These are phyloP conservation scores for Lasiosphaeria miniovina DNA, from an alignment of 495 filamentous ascomycete genomes.

Conservation along the genomic window DNA sequence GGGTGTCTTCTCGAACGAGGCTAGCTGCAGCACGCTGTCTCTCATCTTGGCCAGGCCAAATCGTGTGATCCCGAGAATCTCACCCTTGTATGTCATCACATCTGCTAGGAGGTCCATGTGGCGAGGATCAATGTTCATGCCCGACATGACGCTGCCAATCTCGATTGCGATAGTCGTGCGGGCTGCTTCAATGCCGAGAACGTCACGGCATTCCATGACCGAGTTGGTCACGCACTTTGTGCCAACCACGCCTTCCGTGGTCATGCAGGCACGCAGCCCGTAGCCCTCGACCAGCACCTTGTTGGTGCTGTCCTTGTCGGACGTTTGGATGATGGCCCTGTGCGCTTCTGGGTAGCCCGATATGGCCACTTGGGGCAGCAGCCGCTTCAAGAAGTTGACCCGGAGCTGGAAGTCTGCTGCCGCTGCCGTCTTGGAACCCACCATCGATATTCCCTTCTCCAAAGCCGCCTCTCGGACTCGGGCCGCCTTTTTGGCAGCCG, in stretches of 20 bases:
- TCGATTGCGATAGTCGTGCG: slow-evolving; percentile 77
- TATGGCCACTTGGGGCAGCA: slow-evolving; percentile 74
- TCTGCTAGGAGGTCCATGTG: slow-evolving; percentile 99
- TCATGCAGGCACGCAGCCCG: slow-evolving; percentile 85
- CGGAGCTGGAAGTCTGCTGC: slow-evolving; percentile 73
- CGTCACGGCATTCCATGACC: slow-evolving; percentile 84
- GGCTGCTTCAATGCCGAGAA: slow-evolving; percentile 96
- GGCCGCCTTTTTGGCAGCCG: slow-evolving; percentile 43
- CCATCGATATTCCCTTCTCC: slow-evolving; percentile 27
- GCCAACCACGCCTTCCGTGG: slow-evolving; percentile 80
- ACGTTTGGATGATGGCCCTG: slow-evolving; percentile 81
- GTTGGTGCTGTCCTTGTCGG: slow-evolving; percentile 51
- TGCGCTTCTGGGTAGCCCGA: slow-evolving; percentile 81
- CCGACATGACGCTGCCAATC: slow-evolving; percentile 77
- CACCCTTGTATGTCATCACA: slow-evolving; percentile 98
- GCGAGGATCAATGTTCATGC: slow-evolving; percentile 95
- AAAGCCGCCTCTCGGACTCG: slow-evolving; percentile 48
- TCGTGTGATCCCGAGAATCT: slow-evolving; percentile 94
- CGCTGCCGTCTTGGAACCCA: slow-evolving; percentile 38
- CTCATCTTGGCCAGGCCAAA: slow-evolving; percentile 97
- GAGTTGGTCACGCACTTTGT: slow-evolving; percentile 72
- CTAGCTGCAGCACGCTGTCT: slow-evolving; percentile 89
- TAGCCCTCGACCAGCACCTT: slow-evolving; percentile 92
- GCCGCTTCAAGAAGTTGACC: slow-evolving; percentile 77
- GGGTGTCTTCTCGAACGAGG: slow-evolving; percentile 97